phyloP scores from a whole-genome alignment of 2,329 filamentous ascomycete species.

The Alternaria brassicicola region DNA sequence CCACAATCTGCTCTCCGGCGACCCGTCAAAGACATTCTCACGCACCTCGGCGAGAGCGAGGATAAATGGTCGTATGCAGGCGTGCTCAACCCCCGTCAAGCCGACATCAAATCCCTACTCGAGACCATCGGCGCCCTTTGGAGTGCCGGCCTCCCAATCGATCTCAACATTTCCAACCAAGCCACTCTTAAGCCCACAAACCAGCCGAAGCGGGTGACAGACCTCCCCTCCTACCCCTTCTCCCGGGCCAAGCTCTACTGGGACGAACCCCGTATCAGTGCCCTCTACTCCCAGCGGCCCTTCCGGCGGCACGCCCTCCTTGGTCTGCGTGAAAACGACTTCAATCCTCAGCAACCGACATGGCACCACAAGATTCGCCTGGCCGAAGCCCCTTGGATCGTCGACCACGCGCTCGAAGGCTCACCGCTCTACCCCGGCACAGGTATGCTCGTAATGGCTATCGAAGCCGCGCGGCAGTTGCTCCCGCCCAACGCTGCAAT shows the following conservation, averaged over 20 bases:
- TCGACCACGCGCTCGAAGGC: slow-evolving; percentile 53
- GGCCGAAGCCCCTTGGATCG: slow-evolving; percentile 54
- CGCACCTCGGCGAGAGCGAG: slow-evolving; percentile 3
- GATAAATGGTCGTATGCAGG: slow-evolving; percentile 11
- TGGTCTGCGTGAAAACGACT: slow-evolving; percentile 23
- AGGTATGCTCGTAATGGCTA: slow-evolving; percentile 41
- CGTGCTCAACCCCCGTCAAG: slow-evolving; percentile 2
- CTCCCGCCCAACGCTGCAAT: neutral
- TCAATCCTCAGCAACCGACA: slow-evolving; percentile 22
- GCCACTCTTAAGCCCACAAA: slow-evolving; percentile 4
- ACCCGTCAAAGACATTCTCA: slow-evolving; percentile 10
- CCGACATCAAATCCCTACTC: neutral
- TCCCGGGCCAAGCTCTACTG: slow-evolving; percentile 35
- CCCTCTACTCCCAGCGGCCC: slow-evolving; percentile 1
- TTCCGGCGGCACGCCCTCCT: slow-evolving; percentile 33
- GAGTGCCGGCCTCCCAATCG: slow-evolving; percentile 7
- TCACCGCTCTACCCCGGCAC: slow-evolving; percentile 38
- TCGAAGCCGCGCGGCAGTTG: slow-evolving; percentile 40
- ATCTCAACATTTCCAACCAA: slow-evolving; percentile 10
- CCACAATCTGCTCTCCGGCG: slow-evolving; percentile 14
- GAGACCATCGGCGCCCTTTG: slow-evolving; percentile 6
- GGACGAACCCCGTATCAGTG: slow-evolving; percentile 15
- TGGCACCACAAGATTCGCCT: slow-evolving; percentile 57
- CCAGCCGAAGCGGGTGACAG: slow-evolving; percentile 5
- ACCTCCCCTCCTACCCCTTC: slow-evolving; percentile 32